A percentile compares a stretch with the other conserved stretches of the same genome.
phyloP scores from a whole-genome alignment of 441 rosid genomes.

The Gossypium schwendimanii region DNA sequence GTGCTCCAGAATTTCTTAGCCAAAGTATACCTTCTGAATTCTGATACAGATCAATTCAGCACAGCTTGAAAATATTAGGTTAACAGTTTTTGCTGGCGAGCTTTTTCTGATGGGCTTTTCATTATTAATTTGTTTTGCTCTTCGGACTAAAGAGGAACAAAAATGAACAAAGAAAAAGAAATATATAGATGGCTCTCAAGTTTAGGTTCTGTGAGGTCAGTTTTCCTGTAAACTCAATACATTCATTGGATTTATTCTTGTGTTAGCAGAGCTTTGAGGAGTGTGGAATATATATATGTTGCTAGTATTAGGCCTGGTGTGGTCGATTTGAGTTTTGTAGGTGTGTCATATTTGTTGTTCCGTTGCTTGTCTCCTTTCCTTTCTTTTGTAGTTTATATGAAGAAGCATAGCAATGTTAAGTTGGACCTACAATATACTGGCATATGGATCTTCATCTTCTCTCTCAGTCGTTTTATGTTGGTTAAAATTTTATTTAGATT shows the following conservation, averaged over 20 bases:
- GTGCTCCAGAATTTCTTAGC: not conserved
- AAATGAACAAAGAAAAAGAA: not conserved
- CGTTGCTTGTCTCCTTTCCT: not conserved
- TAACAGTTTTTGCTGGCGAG: slow-evolving; percentile 46
- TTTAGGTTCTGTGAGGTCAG: slow-evolving; percentile 41
- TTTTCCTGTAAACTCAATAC: slow-evolving; percentile 29
- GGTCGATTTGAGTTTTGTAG: slow-evolving; percentile 28
- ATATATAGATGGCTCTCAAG: slow-evolving; percentile 28
- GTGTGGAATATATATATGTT: slow-evolving; percentile 29
- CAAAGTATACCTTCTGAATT: slow-evolving; percentile 18
- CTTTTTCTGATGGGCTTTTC: slow-evolving; percentile 25
- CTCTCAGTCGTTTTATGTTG: not conserved
- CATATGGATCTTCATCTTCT: not conserved
- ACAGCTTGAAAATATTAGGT: slow-evolving; percentile 36
- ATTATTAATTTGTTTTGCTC: slow-evolving; percentile 17
- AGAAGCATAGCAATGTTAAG: slow-evolving; percentile 12
- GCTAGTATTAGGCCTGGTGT: not conserved
- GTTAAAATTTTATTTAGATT: not conserved
- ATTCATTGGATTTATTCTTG: slow-evolving; percentile 69
- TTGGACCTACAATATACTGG: not conserved
- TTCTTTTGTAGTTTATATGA: not conserved
- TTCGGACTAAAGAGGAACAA: not conserved
- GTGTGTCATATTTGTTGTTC: slow-evolving; percentile 12
- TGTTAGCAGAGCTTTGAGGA: slow-evolving; percentile 29
- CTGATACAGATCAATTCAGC: slow-evolving; percentile 24